These are phyloP conservation scores for Pythium oligandrum DNA, from an alignment of 352 stramenopile species.

Conservation along the genomic window DNA sequence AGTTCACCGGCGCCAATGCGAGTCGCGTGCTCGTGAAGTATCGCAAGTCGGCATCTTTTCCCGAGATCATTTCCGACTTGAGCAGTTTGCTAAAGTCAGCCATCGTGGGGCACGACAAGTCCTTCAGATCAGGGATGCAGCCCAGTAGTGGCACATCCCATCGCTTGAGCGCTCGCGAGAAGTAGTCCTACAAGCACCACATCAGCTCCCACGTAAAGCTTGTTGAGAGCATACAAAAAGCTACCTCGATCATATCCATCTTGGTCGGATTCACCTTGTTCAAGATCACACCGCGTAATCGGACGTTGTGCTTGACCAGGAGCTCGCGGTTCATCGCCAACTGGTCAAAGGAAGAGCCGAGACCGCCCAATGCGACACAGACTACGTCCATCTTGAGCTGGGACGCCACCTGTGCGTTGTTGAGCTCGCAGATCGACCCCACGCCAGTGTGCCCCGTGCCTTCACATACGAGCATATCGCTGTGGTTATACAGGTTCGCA, in stretches of 20 bases:
- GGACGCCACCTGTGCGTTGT: constrained; percentile 86
- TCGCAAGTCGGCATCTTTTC: constrained; percentile 63
- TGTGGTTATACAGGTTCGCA: constrained; percentile 70
- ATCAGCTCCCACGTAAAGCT: too few relatives aligned
- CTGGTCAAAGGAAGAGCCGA: constrained; percentile 85
- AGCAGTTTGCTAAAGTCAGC: constrained; percentile 85
- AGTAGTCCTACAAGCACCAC: constrained; percentile 63
- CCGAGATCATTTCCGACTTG: constrained; percentile 75
- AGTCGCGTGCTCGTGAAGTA: constrained; percentile 86
- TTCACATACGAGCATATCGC: constrained; percentile 94
- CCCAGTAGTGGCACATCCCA: constrained; percentile 87
- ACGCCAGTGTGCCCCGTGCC: constrained; percentile 92
- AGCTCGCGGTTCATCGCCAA: constrained; percentile 82
- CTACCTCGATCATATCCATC: constrained; percentile 88
- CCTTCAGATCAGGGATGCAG: constrained; percentile 82
- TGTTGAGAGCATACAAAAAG: neutral
- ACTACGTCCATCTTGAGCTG: constrained; percentile 81
- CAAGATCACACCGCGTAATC: constrained; percentile 74
- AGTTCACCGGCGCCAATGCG: constrained; percentile 71
- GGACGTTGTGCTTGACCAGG: constrained; percentile 71
- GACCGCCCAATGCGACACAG: constrained; percentile 68
- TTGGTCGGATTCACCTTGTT: constrained; percentile 89
- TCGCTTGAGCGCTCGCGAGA: constrained; percentile 82
- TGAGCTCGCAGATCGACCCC: constrained; percentile 88
- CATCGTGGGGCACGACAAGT: constrained; percentile 81